phyloP scores from a whole-genome alignment of 371 early-diverging fungal genomes.

The Mucor mucedo region DNA sequence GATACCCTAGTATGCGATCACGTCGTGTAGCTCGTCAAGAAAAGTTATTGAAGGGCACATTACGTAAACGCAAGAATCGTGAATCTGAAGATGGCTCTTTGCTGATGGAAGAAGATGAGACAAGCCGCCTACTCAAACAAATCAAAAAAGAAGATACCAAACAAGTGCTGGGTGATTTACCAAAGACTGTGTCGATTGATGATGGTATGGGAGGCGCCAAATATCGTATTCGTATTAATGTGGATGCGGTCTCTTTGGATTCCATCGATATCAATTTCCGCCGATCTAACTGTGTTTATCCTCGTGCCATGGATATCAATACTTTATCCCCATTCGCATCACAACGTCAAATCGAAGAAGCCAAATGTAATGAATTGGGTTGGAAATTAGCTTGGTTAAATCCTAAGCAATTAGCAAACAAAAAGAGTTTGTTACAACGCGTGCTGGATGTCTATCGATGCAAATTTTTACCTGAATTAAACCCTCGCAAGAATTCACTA shows the following conservation, averaged over 20 bases:
- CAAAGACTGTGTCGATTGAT: slow-evolving; percentile 37
- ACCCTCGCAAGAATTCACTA: slow-evolving; percentile 44
- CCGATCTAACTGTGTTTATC: slow-evolving; percentile 52
- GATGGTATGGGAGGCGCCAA: slow-evolving; percentile 29
- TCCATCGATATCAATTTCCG: slow-evolving; percentile 47
- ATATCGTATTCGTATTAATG: slow-evolving; percentile 47
- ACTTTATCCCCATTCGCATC: slow-evolving; percentile 32
- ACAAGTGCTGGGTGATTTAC: slow-evolving; percentile 7
- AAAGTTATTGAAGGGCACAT: slow-evolving; percentile 59
- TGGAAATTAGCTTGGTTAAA: slow-evolving; percentile 62
- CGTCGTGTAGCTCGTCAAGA: slow-evolving; percentile 83
- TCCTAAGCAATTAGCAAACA: slow-evolving; percentile 51
- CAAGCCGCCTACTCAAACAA: not conserved
- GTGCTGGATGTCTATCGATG: slow-evolving; percentile 53
- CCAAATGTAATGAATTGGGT: slow-evolving; percentile 49
- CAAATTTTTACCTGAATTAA: slow-evolving; percentile 45
- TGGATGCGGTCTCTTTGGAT: slow-evolving; percentile 50
- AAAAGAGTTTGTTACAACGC: slow-evolving; percentile 50
- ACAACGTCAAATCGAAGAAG: slow-evolving; percentile 50
- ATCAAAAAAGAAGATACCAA: slow-evolving; percentile 11
- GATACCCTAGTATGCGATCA: slow-evolving; percentile 78
- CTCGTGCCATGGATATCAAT: slow-evolving; percentile 49
- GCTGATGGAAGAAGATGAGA: not conserved
- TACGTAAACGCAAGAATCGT: slow-evolving; percentile 45
- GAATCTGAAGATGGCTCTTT: slow-evolving; percentile 21